These are phyloP conservation scores for Neocatenulostroma microsporum DNA, from an alignment of 2,329 filamentous ascomycete species.

Conservation along the genomic window DNA sequence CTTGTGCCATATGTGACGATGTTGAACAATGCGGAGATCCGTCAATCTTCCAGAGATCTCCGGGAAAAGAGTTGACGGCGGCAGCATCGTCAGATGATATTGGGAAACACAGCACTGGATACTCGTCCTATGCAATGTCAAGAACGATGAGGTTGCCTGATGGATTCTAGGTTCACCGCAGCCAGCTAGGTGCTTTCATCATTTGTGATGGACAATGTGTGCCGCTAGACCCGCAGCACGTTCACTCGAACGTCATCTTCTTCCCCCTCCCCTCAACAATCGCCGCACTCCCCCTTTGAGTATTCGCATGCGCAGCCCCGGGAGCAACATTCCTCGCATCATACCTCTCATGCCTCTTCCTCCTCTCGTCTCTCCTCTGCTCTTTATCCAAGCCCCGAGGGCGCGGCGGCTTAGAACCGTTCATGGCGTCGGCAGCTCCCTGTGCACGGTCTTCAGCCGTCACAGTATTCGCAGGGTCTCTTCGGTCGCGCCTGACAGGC, in stretches of 20 bases:
- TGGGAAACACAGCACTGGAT: too few relatives aligned
- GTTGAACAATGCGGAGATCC: too few relatives aligned
- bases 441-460: background rate
- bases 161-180: too few relatives aligned
- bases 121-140: too few relatives aligned
- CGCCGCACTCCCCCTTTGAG: conserved; percentile 63
- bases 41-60: too few relatives aligned
- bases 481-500: conserved; percentile 5
- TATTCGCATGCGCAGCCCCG: conserved; percentile 37
- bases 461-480: conserved; percentile 16
- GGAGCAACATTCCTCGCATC: conserved; percentile 40
- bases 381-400: conserved; percentile 24
- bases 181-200: too few relatives aligned
- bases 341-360: conserved; percentile 28
- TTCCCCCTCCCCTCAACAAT: conserved; percentile 72
- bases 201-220: too few relatives aligned
- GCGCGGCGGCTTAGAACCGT: conserved; percentile 9
- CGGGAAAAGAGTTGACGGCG: too few relatives aligned
- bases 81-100: too few relatives aligned
- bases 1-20: too few relatives aligned
- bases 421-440: background rate
- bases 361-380: conserved; percentile 23
- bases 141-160: too few relatives aligned
- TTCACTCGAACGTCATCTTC: conserved; percentile 72
- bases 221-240: too few relatives aligned